Conservation (phyloP, 257 asterid genomes). For the Eustoma russellianum region DNA sequence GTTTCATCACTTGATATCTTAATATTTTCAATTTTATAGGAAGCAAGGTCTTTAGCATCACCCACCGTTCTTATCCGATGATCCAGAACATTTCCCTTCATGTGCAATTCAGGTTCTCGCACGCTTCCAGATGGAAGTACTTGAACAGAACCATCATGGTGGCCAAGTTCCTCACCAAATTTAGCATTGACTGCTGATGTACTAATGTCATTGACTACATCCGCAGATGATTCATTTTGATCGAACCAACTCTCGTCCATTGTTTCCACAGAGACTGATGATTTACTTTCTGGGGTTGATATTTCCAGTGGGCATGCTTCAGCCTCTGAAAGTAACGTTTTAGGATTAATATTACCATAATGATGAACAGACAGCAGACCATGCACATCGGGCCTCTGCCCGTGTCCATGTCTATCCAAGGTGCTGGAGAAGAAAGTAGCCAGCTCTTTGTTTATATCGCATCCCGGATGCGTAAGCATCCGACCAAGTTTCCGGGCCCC, state of each 20-base stretch:
- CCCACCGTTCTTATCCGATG: conserved; percentile 14
- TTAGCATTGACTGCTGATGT: conserved; percentile 4
- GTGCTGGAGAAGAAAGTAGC: conserved; percentile 56
- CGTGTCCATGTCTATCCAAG: conserved; percentile 55
- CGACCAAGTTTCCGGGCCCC: conserved; percentile 67
- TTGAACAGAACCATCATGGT: conserved; percentile 7
- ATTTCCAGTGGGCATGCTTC: conserved; percentile 19
- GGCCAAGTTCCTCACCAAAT: neutral
- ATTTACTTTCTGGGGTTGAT: conserved; percentile 9
- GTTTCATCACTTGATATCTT: conserved; percentile 10
- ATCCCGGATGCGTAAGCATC: conserved; percentile 45
- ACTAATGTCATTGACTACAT: conserved; percentile 1
- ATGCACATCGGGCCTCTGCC: conserved; percentile 45
- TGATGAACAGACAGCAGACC: conserved; percentile 16
- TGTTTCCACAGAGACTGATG: conserved; percentile 2
- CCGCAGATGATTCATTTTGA: conserved; percentile 11
- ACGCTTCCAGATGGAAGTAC: conserved; percentile 5
- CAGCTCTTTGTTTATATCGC: conserved; percentile 45
- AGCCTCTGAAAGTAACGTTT: conserved; percentile 12
- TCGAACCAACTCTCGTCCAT: conserved; percentile 1
- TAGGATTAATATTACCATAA: conserved; percentile 16
- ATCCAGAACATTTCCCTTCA: conserved; percentile 9
- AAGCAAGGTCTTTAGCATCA: conserved; percentile 24
- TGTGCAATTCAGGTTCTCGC: conserved; percentile 2
- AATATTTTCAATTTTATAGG: conserved; percentile 11